A percentile compares a stretch with the other conserved stretches of the same genome.
phyloP scores from a whole-genome alignment of 345 rosid species.

The Lepidium sativum region DNA sequence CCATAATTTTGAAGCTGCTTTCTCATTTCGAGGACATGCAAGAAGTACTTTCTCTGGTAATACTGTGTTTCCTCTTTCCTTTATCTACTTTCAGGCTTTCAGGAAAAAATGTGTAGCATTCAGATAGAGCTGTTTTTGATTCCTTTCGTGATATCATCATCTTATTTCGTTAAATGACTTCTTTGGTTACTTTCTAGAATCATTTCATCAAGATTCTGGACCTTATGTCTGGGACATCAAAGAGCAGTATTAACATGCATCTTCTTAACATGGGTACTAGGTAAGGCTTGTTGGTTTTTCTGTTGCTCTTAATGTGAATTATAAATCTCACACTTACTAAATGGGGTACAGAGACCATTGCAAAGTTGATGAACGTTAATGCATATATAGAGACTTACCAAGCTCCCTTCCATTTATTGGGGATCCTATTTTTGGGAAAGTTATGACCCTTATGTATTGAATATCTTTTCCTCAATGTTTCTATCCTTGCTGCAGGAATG shows the following conservation, averaged over 20 bases:
- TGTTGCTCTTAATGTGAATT: not conserved
- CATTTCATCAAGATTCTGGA: conserved; percentile 78
- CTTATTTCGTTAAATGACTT: not conserved
- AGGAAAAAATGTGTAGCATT: not conserved
- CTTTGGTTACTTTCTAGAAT: conserved; percentile 36
- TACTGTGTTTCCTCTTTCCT: conserved; percentile 3
- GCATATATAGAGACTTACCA: not conserved
- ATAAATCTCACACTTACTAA: not conserved
- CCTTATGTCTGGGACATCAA: conserved; percentile 58
- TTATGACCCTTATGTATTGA: not conserved
- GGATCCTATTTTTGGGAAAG: not conserved
- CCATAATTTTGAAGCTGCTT: conserved; percentile 68
- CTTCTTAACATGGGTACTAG: conserved; percentile 67
- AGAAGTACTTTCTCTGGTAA: conserved; percentile 61
- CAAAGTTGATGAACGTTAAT: not conserved
- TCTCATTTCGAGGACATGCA: conserved; percentile 59
- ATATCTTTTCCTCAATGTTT: not conserved
- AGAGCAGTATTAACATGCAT: conserved; percentile 47
- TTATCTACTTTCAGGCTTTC: not conserved
- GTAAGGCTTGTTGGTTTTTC: conserved; percentile 31
- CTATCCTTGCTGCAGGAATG: conserved; percentile 48
- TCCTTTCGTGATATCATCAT: conserved; percentile 5
- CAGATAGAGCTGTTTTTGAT: not conserved
- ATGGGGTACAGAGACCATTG: not conserved
- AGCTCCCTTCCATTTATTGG: not conserved